Base-by-base conservation (phyloP, 106 monocot species). In the Alisma plantagoaquatica region DNA sequence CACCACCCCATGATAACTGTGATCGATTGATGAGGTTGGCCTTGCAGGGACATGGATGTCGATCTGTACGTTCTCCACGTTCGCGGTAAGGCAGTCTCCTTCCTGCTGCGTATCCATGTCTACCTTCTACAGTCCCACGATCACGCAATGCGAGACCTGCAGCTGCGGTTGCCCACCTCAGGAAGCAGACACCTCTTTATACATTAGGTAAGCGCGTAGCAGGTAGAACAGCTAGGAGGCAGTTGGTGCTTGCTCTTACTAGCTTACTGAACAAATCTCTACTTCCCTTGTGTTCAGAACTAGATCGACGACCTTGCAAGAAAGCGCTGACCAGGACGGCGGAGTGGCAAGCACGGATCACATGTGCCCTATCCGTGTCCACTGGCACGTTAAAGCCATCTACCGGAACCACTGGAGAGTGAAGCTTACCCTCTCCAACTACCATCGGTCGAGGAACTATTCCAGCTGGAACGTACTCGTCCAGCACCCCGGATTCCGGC, bases 21-120 rank as follows among this genome's bases (percentile, higher is more conserved):
- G n/a, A 16, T 46, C 46, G 35, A 38, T 8, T 8, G 35, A 12
- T 12, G 35, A 12, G 9, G 7, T 46, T 16, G 8, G 18, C 18
- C 21, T 17, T 8, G 6, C 68, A 59, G 68, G 58, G 27, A 68
- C 68, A 51, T 68, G 68, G 68, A 50, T 51, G 44, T 59, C 68
- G 2, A 23, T 43, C 9, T 59, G 68, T 51, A 59, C 68, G 1
- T 59, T 59, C 42, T 68, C 68, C n/a, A 2, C 30, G 14, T 59
- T 68, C 28, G 22, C 43, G 2, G 68, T 51, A 0, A 43, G 47
- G 1, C 16, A 59, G 41, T 11, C 57, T 3, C 49, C 51, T 1
- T 1, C 49, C 15, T 68, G 58, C 21, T 68, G 68, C n/a, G 51
- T 68, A 6, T 68, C 58, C 1, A 38, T 68, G 7, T 68, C 58